Base-by-base conservation (phyloP, 2,329 filamentous ascomycete genomes). In the Fusarium pseudoanthophilum region DNA sequence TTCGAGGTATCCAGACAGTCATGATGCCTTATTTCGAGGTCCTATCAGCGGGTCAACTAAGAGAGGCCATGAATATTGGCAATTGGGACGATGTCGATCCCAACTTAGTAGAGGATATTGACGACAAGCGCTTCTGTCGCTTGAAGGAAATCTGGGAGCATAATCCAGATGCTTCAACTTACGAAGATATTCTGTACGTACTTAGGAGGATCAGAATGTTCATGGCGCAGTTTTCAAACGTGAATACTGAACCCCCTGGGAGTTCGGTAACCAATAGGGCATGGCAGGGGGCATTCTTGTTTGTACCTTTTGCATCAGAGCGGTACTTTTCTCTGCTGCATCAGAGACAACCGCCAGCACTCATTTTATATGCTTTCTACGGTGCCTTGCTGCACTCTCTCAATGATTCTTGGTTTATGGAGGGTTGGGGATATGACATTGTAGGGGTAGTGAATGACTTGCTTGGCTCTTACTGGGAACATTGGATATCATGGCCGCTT, bases 371-470 rank as follows among this genome's bases (percentile, higher is more conserved):
- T 24, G 46, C 64, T 0, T 67, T 53, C 7, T 67, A 67, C 4
- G 64, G 64, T 8, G 55, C 64, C 1, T 28, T 67, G 30, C 11
- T 67, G 6, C 63, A 67, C 20, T 45, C 30, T 16, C 20, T 53
- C 4, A 39, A 67, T 3, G n/a, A 48, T 11, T 61, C 40, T 13
- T 67, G 64, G 64, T 61, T 67, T 15, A 21, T 67, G 46, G 53
- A 67, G 8, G 64, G 64, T 11, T 67, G 64, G 64, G 64, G 64
- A 2, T 26, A 67, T 7, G 64, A 67, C 11, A 67, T 67, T 10
- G 64, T 67, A 0, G 64, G 36, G 3, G 40, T 67, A 11, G 53
- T 67, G 8, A 26, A 51, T 11, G 64, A 67, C 20, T 1, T 67
- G 11, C 16, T 67, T 14, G 64, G 63, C 4, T 48, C 64, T 0